Base-by-base conservation (phyloP, 192 early-diverging fungal genomes). In the Gigaspora rosea region DNA sequence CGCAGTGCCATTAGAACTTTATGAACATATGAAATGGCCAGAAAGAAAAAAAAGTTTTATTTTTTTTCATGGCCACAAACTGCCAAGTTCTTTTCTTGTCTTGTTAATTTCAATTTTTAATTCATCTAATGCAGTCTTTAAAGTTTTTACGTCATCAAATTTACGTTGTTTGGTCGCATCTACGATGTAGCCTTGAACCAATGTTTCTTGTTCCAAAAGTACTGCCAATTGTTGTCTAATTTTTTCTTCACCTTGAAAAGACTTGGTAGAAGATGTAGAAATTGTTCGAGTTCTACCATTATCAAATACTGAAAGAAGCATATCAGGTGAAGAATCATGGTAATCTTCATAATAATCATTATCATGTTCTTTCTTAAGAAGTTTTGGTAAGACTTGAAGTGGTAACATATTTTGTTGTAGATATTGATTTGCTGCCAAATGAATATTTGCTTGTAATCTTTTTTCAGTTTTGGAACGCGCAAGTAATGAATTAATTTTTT, bases 371-470 rank as follows among this genome's bases (percentile, higher is more conserved):
- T 77, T 68, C 58, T 87, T 87, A 63, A 91, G 78, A 0, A 89
- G 84, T 48, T 83, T 81, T 18, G 93, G 93, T 33, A 94, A 79
- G 76, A 93, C 88, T 10, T 88, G 88, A 22, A 94, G 83, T 12
- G 93, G 90, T 47, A 93, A 88, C 93, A 94, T 94, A 41, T 91
- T 90, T 36, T 86, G 86, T 78, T 94, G 93, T 54, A 94, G 78
- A 52, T 93, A 94, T 75, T 90, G 86, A 27, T 85, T 90, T 4
- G 90, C 89, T 4, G 87, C 85, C 15, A 85, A 81, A 15, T 91
- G 85, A 22, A 94, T 85, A 16, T 90, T 91, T n/a, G 72, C 61
- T 50, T 93, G 89, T 48, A 94, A 78, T 33, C 91, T 89, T 41
- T 85, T 82, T 73, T 85, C 81, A 27, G 85, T 79, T 0, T 86